These are phyloP conservation scores for Lathyrus aphaca DNA, from an alignment of 306 rosid species.

Conservation along the genomic window DNA sequence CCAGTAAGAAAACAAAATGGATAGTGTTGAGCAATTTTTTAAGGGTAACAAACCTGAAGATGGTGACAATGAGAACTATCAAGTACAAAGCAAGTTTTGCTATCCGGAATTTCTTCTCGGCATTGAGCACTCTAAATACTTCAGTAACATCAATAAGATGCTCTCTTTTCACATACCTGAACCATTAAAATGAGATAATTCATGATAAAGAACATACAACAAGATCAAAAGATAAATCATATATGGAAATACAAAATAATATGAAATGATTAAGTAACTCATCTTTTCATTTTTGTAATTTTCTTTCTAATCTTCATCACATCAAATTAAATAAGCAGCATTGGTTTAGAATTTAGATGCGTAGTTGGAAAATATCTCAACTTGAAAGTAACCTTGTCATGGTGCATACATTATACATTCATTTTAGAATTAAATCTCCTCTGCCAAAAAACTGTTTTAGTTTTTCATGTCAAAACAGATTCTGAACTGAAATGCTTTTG, in stretches of 20 bases:
- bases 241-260: slow-evolving; percentile 19
- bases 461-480: no score
- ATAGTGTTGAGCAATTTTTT: slow-evolving; percentile 6
- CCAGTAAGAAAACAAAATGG: slow-evolving; percentile 44
- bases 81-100: slow-evolving; percentile 78
- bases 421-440: neutral
- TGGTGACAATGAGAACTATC: slow-evolving; percentile 55
- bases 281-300: slow-evolving; percentile 8
- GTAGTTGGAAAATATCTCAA: neutral
- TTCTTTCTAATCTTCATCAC: neutral
- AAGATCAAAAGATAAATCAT: slow-evolving; percentile 14
- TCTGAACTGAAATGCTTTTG: no score
- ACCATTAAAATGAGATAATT: slow-evolving; percentile 37
- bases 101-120: slow-evolving; percentile 75
- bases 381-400: neutral
- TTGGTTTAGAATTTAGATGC: slow-evolving; percentile 19
- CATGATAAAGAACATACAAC: slow-evolving; percentile 36
- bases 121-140: slow-evolving; percentile 73
- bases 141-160: slow-evolving; percentile 97
- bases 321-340: slow-evolving; percentile 29
- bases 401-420: neutral
- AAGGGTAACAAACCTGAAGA: slow-evolving; percentile 74
- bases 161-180: slow-evolving; percentile 73
- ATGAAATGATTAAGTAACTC: slow-evolving; percentile 11
- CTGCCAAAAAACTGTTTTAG: no score